A percentile compares a stretch with the other conserved stretches of the same genome.
These are phyloP conservation scores for Ogataea ganodermae DNA, from an alignment of 805 yeast species.

Conservation along the genomic window DNA sequence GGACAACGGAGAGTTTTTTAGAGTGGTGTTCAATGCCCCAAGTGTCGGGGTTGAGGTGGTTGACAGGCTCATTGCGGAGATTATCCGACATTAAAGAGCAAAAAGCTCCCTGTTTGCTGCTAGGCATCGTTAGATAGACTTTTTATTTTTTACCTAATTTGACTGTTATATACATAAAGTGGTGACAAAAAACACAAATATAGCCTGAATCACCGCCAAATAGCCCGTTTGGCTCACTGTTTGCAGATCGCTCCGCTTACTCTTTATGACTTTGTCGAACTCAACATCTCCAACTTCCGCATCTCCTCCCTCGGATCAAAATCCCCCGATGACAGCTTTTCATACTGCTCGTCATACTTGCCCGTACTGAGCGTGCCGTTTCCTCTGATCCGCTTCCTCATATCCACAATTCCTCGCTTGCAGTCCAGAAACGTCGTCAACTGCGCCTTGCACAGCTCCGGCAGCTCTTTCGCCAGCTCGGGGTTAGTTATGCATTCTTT, in stretches of 20 bases:
- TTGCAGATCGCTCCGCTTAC: not conserved
- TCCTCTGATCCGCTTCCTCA: conserved; percentile 89
- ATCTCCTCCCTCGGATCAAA: conserved; percentile 83
- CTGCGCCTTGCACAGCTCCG: conserved; percentile 85
- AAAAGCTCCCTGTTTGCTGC: no score
- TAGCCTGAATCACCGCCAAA: no score
- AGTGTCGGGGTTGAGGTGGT: conserved; percentile 44
- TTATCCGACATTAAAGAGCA: conserved; percentile 38
- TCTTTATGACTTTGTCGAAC: conserved; percentile 44
- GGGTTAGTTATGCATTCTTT: conserved; percentile 85
- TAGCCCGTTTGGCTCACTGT: no score
- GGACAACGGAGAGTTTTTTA: conserved; percentile 72
- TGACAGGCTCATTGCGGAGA: conserved; percentile 45
- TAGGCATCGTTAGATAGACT: no score
- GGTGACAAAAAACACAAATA: no score
- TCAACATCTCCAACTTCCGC: conserved; percentile 63
- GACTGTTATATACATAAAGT: no score
- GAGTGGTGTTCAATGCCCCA: conserved; percentile 83
- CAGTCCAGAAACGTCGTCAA: conserved; percentile 87
- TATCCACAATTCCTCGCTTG: conserved; percentile 86
- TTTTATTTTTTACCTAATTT: no score
- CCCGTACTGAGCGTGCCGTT: conserved; percentile 94
- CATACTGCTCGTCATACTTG: conserved; percentile 84
- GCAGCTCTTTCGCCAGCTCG: conserved; percentile 70
- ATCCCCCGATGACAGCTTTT: conserved; percentile 74